Base-by-base conservation (phyloP, 805 yeast species). In the Wickerhamomyces queroliae region DNA sequence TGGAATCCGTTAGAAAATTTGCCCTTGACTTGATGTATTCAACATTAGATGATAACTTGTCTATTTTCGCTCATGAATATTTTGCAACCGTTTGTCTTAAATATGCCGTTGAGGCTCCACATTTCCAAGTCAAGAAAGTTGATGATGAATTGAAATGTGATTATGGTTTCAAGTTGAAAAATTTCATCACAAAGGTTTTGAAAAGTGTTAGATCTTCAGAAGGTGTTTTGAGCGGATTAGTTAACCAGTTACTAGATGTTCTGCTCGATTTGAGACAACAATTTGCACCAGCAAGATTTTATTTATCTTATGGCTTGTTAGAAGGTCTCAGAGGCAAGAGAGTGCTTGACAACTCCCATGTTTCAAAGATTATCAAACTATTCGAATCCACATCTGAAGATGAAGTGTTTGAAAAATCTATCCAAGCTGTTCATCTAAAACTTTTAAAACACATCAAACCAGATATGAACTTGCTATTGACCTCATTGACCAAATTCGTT, bases 1-100 rank as follows among this genome's bases (percentile, higher is more conserved):
- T 82, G 78, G 95, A 86, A 42, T 72, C 87, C 7, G 87, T 89
- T 2, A 66, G 90, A 42, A 78, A 76, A 48, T 78, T 76, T 49
- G 64, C 85, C 1, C 57, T 82, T 46, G 66, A 69, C 2, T 52
- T 85, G 33, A 63, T 86, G 33, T 69, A 82, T 29, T 62, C 72
- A 9, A 64, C 86, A 23, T 72, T 76, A 6, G 44, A 51, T 2
- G 56, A 67, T 24, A 66, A 76, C 45, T 61, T 79, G 37, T 48
- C 63, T 19, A 49, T 76, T 33, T 67, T 83, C 61, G 57, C 76
- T 43, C 53, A 66, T 32, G 61, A 61, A 13, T 64, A 73, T 40
- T 53, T 79, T 25, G 65, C 68, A 8, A 44, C 55, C 4, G 56
- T 60, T 4, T 75, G 76, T 42, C 61, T 84, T 33, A 85, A 83